A percentile compares a stretch with the other conserved stretches of the same genome.
phyloP scores from a whole-genome alignment of 2,329 filamentous ascomycete species.

The Intubia oerlemansii region DNA sequence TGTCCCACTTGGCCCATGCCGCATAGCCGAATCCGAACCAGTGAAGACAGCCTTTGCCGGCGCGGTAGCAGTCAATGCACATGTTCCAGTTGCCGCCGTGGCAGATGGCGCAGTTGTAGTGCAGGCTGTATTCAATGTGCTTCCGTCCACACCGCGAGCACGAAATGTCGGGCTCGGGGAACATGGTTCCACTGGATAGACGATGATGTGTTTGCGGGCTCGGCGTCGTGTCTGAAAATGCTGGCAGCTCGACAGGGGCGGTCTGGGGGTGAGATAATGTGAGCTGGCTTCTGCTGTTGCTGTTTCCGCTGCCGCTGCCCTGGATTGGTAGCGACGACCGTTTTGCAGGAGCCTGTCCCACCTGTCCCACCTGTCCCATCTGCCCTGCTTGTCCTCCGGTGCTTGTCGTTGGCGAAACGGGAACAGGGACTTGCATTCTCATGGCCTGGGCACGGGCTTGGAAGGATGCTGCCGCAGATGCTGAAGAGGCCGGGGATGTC shows the following conservation, averaged over 20 bases:
- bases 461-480: slow-evolving; percentile 11
- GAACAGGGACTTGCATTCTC: too few relatives aligned
- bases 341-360: too few relatives aligned
- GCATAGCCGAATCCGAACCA: slow-evolving; percentile 76
- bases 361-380: too few relatives aligned
- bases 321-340: too few relatives aligned
- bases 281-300: too few relatives aligned
- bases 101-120: slow-evolving; percentile 64
- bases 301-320: too few relatives aligned
- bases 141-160: slow-evolving; percentile 50
- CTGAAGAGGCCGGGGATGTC: background rate
- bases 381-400: background rate
- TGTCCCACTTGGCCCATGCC: slow-evolving; percentile 47
- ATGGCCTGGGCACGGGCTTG: slow-evolving; percentile 12
- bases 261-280: too few relatives aligned
- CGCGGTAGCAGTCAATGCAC: slow-evolving; percentile 62
- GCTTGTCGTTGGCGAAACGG: background rate
- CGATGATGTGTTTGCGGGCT: background rate
- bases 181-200: slow-evolving; percentile 22
- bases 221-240: background rate
- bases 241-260: slow-evolving; percentile 1
- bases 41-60: slow-evolving; percentile 55
- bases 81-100: slow-evolving; percentile 52
- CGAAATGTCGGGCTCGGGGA: slow-evolving; percentile 47
- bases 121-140: slow-evolving; percentile 67